Conservation (phyloP, 805 yeast genomes). For the Cyberlindnera maritima region DNA sequence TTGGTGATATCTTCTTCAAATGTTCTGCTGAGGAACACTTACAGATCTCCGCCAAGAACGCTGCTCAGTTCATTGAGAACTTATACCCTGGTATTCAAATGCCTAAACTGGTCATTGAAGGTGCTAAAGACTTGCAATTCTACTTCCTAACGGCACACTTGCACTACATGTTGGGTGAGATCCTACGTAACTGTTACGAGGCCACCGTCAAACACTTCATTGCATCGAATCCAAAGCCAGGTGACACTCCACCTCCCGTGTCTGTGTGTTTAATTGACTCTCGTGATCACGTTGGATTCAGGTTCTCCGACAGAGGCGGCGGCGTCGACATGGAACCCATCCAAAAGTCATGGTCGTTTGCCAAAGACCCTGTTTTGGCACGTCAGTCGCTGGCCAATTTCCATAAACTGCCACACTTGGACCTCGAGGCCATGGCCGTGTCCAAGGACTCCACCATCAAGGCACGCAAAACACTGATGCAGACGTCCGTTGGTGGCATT, state of each 20-base stretch:
- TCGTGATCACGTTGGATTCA: slow-evolving; percentile 62
- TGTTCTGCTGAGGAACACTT: slow-evolving; percentile 74
- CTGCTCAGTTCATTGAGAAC: slow-evolving; percentile 49
- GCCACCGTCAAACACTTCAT: slow-evolving; percentile 62
- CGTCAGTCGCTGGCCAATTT: slow-evolving; percentile 58
- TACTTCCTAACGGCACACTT: slow-evolving; percentile 86
- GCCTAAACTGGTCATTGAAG: slow-evolving; percentile 79
- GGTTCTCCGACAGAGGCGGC: slow-evolving; percentile 89
- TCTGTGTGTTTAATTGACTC: slow-evolving; percentile 70
- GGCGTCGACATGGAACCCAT: slow-evolving; percentile 66
- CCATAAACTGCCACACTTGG: slow-evolving; percentile 66
- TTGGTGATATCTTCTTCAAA: slow-evolving; percentile 79
- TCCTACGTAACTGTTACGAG: slow-evolving; percentile 79
- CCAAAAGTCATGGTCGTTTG: slow-evolving; percentile 81
- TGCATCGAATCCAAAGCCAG: slow-evolving; percentile 29
- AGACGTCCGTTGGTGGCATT: slow-evolving; percentile 42
- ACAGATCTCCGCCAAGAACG: slow-evolving; percentile 48
- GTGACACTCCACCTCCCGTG: slow-evolving; percentile 63
- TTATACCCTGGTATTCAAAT: slow-evolving; percentile 51
- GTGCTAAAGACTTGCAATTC: slow-evolving; percentile 62
- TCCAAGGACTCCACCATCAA: slow-evolving; percentile 23
- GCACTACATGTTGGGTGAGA: slow-evolving; percentile 83
- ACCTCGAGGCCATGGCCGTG: slow-evolving; percentile 27
- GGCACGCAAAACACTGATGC: slow-evolving; percentile 30
- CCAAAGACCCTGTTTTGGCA: slow-evolving; percentile 63